Conservation (phyloP, 345 rosid genomes). For the Iberis pinnata region DNA sequence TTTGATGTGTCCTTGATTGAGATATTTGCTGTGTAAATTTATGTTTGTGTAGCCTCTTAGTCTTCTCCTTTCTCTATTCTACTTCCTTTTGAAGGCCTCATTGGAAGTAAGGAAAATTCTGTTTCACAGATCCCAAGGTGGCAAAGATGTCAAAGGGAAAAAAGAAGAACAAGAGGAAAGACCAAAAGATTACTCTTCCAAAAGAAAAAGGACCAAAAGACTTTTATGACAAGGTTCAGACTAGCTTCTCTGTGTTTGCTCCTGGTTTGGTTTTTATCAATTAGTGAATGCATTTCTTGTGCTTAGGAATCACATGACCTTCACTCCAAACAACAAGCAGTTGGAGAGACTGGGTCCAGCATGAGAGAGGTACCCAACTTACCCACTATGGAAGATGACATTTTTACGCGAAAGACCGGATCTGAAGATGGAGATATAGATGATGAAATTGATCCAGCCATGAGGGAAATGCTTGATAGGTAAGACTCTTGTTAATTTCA, state of each 20-base stretch:
- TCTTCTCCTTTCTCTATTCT: constrained; percentile 29
- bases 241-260: constrained; percentile 7
- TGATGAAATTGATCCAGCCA: constrained; percentile 85
- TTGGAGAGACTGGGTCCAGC: constrained; percentile 33
- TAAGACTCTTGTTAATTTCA: constrained; percentile 23
- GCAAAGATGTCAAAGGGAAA: constrained; percentile 48
- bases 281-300: constrained; percentile 17
- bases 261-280: constrained; percentile 11
- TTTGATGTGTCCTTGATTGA: constrained; percentile 11
- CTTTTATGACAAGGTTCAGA: constrained; percentile 40
- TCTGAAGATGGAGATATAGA: constrained; percentile 59
- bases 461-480: constrained; percentile 77
- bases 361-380: constrained; percentile 36
- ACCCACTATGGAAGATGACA: constrained; percentile 34
- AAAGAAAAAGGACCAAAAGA: constrained; percentile 44
- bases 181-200: constrained; percentile 38
- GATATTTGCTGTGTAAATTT: constrained; percentile 22
- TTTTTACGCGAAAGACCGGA: constrained; percentile 37
- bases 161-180: constrained; percentile 62
- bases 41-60: constrained; percentile 33
- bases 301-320: constrained; percentile 42
- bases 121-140: constrained; percentile 62
- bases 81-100: constrained; percentile 38
- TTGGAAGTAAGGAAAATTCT: constrained; percentile 27
- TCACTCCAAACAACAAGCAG: constrained; percentile 28